Conservation (phyloP, 805 yeast species). For the Sugiyamaella valdiviana region DNA sequence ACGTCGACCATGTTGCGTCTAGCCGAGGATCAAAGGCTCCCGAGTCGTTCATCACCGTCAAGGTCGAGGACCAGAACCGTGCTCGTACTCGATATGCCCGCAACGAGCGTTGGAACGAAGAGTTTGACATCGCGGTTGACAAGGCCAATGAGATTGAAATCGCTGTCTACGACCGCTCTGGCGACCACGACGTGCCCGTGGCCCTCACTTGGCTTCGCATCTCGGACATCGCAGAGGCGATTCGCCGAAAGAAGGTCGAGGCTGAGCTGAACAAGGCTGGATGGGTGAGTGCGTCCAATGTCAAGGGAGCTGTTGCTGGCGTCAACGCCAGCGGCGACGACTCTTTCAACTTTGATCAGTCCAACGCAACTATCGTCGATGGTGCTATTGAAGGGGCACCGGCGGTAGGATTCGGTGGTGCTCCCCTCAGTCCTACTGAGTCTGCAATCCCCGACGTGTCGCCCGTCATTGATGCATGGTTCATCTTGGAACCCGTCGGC, state of each 20-base stretch:
- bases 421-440: neutral
- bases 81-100: constrained; percentile 71
- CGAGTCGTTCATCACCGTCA: constrained; percentile 69
- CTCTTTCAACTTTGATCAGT: neutral
- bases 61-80: constrained; percentile 81
- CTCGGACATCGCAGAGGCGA: constrained; percentile 89
- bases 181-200: constrained; percentile 68
- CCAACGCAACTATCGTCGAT: constrained; percentile 10
- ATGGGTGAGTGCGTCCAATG: constrained; percentile 71
- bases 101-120: constrained; percentile 77
- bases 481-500: constrained; percentile 89
- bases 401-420: neutral
- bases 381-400: constrained; percentile 3
- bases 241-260: constrained; percentile 81
- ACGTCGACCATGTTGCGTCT: constrained; percentile 87
- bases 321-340: constrained; percentile 1
- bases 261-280: constrained; percentile 65
- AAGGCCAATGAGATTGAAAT: constrained; percentile 90
- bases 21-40: constrained; percentile 73
- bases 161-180: constrained; percentile 75
- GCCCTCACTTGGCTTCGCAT: constrained; percentile 88
- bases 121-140: constrained; percentile 71
- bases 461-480: constrained; percentile 63
- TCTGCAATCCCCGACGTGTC: constrained; percentile 2
- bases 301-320: constrained; percentile 20